Conservation (phyloP, 148 eudicot genomes). For the Rhododendron griersonianum region DNA sequence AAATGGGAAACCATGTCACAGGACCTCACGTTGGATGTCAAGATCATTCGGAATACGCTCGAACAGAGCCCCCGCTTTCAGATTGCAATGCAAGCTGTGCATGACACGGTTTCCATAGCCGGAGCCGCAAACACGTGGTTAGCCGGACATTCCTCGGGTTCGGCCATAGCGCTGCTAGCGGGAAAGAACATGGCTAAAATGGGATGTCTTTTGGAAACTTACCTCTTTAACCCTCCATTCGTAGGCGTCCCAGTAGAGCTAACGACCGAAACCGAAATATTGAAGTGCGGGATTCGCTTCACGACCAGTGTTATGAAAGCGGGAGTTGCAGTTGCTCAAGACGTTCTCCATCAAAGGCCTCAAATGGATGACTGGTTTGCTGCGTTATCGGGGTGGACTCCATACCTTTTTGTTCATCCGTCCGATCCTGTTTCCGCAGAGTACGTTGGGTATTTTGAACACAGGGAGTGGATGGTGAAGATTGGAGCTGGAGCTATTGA, state of each 20-base stretch:
- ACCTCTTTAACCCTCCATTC: slow-evolving; percentile 82
- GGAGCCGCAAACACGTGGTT: slow-evolving; percentile 50
- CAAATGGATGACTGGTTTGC: slow-evolving; percentile 19
- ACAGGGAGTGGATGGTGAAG: slow-evolving; percentile 49
- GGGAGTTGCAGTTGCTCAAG: no score
- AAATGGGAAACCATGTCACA: no score
- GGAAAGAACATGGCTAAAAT: slow-evolving; percentile 55
- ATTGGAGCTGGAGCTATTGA: slow-evolving; percentile 23
- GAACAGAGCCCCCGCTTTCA: no score
- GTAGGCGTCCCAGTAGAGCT: slow-evolving; percentile 41
- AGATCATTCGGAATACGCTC: no score
- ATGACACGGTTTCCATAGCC: background rate
- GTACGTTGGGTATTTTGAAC: slow-evolving; percentile 55
- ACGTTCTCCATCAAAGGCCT: slow-evolving; percentile 8
- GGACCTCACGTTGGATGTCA: no score
- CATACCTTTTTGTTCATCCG: slow-evolving; percentile 59
- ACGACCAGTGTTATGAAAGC: no score
- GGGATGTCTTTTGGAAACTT: slow-evolving; percentile 39
- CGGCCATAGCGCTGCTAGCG: slow-evolving; percentile 58
- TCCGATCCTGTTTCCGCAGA: slow-evolving; percentile 45
- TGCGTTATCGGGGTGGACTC: slow-evolving; percentile 48
- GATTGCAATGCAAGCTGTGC: no score
- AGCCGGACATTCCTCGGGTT: slow-evolving; percentile 69
- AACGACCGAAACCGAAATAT: slow-evolving; percentile 20
- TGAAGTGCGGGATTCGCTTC: slow-evolving; percentile 32